Conservation (phyloP, 495 filamentous ascomycete genomes). For the Poronia punctata region DNA sequence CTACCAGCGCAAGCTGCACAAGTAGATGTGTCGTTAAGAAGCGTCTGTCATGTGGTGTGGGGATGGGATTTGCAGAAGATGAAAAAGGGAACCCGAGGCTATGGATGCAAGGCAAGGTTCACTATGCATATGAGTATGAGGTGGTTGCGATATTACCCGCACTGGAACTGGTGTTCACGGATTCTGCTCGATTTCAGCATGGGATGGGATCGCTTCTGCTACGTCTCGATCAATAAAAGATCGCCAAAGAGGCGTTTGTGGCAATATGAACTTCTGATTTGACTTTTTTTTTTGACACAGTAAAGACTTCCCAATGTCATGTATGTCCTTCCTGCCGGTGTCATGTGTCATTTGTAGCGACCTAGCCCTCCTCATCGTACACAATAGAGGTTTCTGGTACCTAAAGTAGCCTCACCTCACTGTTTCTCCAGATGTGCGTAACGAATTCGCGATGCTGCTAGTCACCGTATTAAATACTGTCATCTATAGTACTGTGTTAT, state of each 20-base stretch:
- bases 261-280: constrained; percentile 2
- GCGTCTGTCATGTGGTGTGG: constrained; percentile 6
- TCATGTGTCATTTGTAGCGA: too few species aligned
- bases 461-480: too few species aligned
- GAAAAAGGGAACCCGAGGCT: constrained; percentile 8
- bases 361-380: too few species aligned
- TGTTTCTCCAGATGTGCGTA: too few species aligned
- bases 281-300: constrained; percentile 3
- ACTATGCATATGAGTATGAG: constrained; percentile 16
- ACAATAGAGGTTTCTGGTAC: too few species aligned
- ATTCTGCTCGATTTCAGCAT: constrained; percentile 27
- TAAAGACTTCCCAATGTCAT: constrained; percentile 2
- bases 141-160: constrained; percentile 20
- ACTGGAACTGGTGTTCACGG: constrained; percentile 32
- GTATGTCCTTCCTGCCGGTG: too few species aligned
- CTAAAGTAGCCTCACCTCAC: too few species aligned
- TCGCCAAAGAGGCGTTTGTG: constrained; percentile 18
- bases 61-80: constrained; percentile 7
- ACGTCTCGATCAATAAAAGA: constrained; percentile 30
- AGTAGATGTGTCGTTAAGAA: constrained; percentile 52
- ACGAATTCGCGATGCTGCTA: too few species aligned
- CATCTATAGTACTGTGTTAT: too few species aligned
- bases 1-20: constrained; percentile 97
- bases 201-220: constrained; percentile 26
- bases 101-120: constrained; percentile 2